A percentile compares a stretch with the other conserved stretches of the same genome.
Evolutionary conservation across 208 protist species (phyloP).

Genomic region (Wallacemonas sp.): DNA sequence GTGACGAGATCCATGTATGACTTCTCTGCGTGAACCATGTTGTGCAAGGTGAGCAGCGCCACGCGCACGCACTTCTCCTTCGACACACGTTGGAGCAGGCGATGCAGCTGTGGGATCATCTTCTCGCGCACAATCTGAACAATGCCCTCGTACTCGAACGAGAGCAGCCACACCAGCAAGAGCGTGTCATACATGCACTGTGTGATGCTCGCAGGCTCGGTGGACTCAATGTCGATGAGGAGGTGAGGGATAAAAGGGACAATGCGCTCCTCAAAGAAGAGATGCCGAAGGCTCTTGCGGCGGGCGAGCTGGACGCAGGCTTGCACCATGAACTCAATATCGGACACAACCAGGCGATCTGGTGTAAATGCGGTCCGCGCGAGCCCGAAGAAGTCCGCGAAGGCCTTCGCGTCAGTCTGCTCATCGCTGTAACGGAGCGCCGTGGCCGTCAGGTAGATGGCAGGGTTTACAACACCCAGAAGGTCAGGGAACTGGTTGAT

Average conservation of each 20-base stretch:
- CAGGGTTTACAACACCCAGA: constrained; percentile 60
- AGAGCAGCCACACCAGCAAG: constrained; percentile 77
- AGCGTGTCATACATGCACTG: constrained; percentile 87
- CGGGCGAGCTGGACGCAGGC: constrained; percentile 76
- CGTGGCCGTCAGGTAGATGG: constrained; percentile 69
- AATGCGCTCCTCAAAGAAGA: constrained; percentile 74
- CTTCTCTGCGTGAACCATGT: constrained; percentile 81
- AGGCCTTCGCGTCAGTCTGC: constrained; percentile 36
- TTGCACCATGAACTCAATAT: constrained; percentile 74
- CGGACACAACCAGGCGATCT: constrained; percentile 56
- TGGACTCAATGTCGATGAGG: constrained; percentile 79
- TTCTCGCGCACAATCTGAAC: constrained; percentile 60
- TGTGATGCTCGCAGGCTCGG: constrained; percentile 75
- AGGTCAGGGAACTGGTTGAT: constrained; percentile 39
- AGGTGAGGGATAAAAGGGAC: constrained; percentile 70
- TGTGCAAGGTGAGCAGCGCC: constrained; percentile 83
- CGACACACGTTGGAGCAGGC: constrained; percentile 82
- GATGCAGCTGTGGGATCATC: constrained; percentile 89
- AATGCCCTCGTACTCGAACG: constrained; percentile 83
- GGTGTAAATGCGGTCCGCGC: constrained; percentile 48
- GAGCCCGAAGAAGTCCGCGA: constrained; percentile 65
- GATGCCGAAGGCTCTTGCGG: constrained; percentile 65
- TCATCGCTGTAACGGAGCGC: constrained; percentile 67
- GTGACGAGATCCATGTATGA: constrained; percentile 53
- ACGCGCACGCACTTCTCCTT: constrained; percentile 94